These are phyloP conservation scores for Colletotrichum camelliae DNA, from an alignment of 2,329 filamentous ascomycete species.

Conservation along the genomic window DNA sequence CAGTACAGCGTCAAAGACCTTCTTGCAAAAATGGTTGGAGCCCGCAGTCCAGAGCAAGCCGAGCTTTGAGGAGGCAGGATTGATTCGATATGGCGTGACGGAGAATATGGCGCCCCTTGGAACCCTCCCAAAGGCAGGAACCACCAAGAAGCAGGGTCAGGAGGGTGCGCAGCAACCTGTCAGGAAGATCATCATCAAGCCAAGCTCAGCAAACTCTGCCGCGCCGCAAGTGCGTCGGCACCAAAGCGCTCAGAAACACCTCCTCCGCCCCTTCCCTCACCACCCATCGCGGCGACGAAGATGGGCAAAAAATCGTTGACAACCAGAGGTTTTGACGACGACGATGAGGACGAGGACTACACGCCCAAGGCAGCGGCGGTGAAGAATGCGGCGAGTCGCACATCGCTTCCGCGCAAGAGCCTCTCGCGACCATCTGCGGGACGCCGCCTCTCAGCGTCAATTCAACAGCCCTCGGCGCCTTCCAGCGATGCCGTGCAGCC, in stretches of 20 bases:
- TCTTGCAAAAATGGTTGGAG: slow-evolving; percentile 65
- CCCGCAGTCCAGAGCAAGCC: slow-evolving; percentile 64
- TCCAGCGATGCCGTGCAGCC: slow-evolving; percentile 20
- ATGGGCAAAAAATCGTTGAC: slow-evolving; percentile 7
- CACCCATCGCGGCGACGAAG: slow-evolving; percentile 9
- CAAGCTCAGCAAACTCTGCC: slow-evolving; percentile 26
- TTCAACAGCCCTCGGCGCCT: not conserved
- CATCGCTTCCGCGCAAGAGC: slow-evolving; percentile 21
- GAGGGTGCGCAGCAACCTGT: slow-evolving; percentile 32
- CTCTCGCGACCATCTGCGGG: slow-evolving; percentile 18
- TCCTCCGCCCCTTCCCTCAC: slow-evolving; percentile 9
- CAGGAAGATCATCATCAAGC: slow-evolving; percentile 53
- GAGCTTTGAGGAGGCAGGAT: slow-evolving; percentile 80
- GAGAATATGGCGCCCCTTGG: slow-evolving; percentile 86
- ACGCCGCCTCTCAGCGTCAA: slow-evolving; percentile 14
- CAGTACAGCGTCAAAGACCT: slow-evolving; percentile 45
- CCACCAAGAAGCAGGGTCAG: slow-evolving; percentile 40
- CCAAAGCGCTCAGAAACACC: slow-evolving; percentile 18
- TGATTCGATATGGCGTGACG: slow-evolving; percentile 77
- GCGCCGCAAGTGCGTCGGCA: slow-evolving; percentile 10
- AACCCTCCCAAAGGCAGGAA: slow-evolving; percentile 67
- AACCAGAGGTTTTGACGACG: slow-evolving; percentile 10
- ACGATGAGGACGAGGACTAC: slow-evolving; percentile 16
- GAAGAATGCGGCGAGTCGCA: slow-evolving; percentile 8
- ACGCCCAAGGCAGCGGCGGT: slow-evolving; percentile 3